Evolutionary conservation across 495 filamentous ascomycete species (phyloP).

Genomic region (Neurospora intermedia): DNA sequence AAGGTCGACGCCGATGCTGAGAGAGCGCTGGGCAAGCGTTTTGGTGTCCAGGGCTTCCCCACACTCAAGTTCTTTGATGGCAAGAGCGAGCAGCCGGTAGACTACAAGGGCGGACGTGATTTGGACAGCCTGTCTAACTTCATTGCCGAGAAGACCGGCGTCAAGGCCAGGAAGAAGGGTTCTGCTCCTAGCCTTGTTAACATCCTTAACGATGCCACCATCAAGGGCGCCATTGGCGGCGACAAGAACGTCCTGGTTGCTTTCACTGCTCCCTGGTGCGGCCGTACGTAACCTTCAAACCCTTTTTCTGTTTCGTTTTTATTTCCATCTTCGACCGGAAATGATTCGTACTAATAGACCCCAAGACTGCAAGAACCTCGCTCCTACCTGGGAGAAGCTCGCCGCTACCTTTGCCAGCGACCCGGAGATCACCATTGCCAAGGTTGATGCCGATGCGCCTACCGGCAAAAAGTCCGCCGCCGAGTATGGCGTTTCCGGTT

Average conservation of each 20-base stretch:
- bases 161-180: conserved; percentile 63
- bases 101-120: conserved; percentile 82
- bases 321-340: neutral
- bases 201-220: conserved; percentile 69
- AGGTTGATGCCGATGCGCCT: conserved; percentile 86
- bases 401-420: conserved; percentile 76
- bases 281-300: conserved; percentile 55
- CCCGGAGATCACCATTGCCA: conserved; percentile 69
- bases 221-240: conserved; percentile 65
- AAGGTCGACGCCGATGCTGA: conserved; percentile 93
- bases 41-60: conserved; percentile 88
- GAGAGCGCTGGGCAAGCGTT: conserved; percentile 69
- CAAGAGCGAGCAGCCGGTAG: conserved; percentile 76
- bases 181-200: conserved; percentile 58
- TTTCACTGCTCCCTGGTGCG: conserved; percentile 96
- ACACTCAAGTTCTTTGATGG: conserved; percentile 98
- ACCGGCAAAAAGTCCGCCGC: conserved; percentile 67
- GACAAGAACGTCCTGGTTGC: conserved; percentile 91
- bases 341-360: conserved; percentile 17
- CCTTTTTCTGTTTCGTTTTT: neutral
- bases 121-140: conserved; percentile 74
- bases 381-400: conserved; percentile 80
- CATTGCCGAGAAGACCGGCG: conserved; percentile 79
- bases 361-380: conserved; percentile 90
- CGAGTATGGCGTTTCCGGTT: conserved; percentile 69